Percentiles rank a stretch among this genome's conserved stretches.
Conservation (phyloP, 805 yeast species). For the Ogataea wickerhamii region DNA sequence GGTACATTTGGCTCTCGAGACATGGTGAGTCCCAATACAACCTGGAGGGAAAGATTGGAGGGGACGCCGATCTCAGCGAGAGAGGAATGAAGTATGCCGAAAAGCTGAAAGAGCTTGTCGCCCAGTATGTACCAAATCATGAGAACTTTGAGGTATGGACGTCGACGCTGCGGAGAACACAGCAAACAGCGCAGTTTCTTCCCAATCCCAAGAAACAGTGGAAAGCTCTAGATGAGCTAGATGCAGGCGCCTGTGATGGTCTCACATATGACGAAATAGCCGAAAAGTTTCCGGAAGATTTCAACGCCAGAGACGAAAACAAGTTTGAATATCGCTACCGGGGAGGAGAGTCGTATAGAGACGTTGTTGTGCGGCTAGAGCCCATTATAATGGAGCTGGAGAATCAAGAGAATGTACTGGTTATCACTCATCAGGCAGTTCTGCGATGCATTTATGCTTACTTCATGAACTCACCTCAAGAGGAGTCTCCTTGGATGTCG, state of each 20-base stretch:
- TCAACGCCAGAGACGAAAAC: slow-evolving; percentile 91
- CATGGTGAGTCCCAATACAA: slow-evolving; percentile 95
- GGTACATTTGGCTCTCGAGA: slow-evolving; percentile 89
- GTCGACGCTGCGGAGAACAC: slow-evolving; percentile 85
- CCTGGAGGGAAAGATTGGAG: slow-evolving; percentile 92
- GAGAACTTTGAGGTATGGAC: slow-evolving; percentile 90
- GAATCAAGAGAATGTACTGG: slow-evolving; percentile 91
- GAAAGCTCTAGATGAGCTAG: slow-evolving; percentile 96
- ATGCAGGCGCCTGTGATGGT: slow-evolving; percentile 97
- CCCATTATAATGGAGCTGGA: slow-evolving; percentile 98
- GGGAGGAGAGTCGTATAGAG: slow-evolving; percentile 96
- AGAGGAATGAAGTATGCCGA: slow-evolving; percentile 82
- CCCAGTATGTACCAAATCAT: slow-evolving; percentile 56
- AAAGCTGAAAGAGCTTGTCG: slow-evolving; percentile 74
- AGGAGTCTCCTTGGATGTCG: slow-evolving; percentile 98
- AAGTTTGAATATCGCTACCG: slow-evolving; percentile 94
- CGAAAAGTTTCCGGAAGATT: slow-evolving; percentile 83
- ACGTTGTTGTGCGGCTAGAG: slow-evolving; percentile 89
- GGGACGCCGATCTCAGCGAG: slow-evolving; percentile 81
- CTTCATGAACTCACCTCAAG: slow-evolving; percentile 98
- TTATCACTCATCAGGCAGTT: slow-evolving; percentile 97
- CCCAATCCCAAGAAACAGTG: slow-evolving; percentile 83
- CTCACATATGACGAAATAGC: slow-evolving; percentile 94
- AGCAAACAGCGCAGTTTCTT: slow-evolving; percentile 81
- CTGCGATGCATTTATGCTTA: slow-evolving; percentile 94